phyloP scores from a whole-genome alignment of 2,329 filamentous ascomycete species.

The Paradendryphiella salina region DNA sequence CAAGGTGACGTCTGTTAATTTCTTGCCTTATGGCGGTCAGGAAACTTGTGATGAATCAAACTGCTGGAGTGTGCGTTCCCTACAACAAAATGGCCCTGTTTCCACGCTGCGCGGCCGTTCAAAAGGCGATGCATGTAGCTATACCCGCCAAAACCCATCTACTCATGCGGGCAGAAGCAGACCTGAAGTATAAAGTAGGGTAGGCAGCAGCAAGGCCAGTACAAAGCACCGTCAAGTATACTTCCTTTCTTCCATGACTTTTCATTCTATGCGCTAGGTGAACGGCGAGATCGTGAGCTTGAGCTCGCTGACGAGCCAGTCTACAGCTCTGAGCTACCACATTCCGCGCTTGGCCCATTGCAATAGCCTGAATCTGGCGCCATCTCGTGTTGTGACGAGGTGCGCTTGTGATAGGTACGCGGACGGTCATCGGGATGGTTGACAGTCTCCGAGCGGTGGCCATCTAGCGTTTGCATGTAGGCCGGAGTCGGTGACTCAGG shows the following conservation, averaged over 20 bases:
- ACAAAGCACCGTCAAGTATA: slow-evolving; percentile 32
- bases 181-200: slow-evolving; percentile 40
- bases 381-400: slow-evolving; percentile 25
- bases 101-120: background rate
- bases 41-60: background rate
- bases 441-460: slow-evolving; percentile 28
- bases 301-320: slow-evolving; percentile 24
- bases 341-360: slow-evolving; percentile 34
- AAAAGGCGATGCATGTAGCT: background rate
- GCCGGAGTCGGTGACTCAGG: slow-evolving; percentile 23
- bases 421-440: slow-evolving; percentile 32
- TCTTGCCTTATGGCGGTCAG: background rate
- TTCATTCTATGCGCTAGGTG: slow-evolving; percentile 29
- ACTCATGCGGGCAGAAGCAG: slow-evolving; percentile 40
- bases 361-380: slow-evolving; percentile 30
- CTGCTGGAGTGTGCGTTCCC: background rate
- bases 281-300: slow-evolving; percentile 18
- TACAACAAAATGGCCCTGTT: background rate
- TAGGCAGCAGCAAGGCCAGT: slow-evolving; percentile 41
- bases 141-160: background rate
- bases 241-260: slow-evolving; percentile 31
- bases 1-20: too few species aligned
- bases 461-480: slow-evolving; percentile 33
- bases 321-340: slow-evolving; percentile 32
- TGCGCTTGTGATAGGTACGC: slow-evolving; percentile 25